Percentiles rank a stretch among this genome's conserved stretches.
Conservation (phyloP, 1,139 yeast species). For the Hyphopichia burtonii region DNA sequence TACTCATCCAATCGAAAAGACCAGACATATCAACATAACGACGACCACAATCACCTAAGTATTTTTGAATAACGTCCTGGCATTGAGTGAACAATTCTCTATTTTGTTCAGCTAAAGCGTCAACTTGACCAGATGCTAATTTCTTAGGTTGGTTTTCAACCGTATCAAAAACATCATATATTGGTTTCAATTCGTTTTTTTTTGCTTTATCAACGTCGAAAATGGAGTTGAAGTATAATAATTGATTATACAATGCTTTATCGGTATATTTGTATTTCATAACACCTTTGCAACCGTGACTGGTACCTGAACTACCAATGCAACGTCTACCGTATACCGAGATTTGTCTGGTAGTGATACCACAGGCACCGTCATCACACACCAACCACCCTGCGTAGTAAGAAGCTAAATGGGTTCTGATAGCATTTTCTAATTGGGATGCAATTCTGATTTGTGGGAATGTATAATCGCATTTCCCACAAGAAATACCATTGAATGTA, state of each 20-base stretch:
- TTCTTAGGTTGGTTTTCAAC: constrained; percentile 34
- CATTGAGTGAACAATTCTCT: constrained; percentile 58
- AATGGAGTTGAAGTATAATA: constrained; percentile 72
- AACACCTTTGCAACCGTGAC: constrained; percentile 77
- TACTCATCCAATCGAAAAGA: constrained; percentile 61
- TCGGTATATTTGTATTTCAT: constrained; percentile 79
- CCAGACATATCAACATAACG: constrained; percentile 86
- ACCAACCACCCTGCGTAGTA: constrained; percentile 85
- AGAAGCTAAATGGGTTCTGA: constrained; percentile 66
- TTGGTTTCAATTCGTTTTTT: constrained; percentile 51
- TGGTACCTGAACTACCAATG: constrained; percentile 60
- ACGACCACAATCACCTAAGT: constrained; percentile 82
- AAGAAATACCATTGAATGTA: constrained; percentile 68
- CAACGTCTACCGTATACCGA: constrained; percentile 90
- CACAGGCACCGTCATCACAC: constrained; percentile 88
- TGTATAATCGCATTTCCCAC: constrained; percentile 55
- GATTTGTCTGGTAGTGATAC: constrained; percentile 75
- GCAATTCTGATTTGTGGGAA: constrained; percentile 58
- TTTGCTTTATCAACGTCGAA: constrained; percentile 85
- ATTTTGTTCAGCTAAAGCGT: constrained; percentile 80
- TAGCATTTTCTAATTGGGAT: constrained; percentile 68
- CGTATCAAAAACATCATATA: constrained; percentile 25
- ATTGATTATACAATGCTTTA: constrained; percentile 80
- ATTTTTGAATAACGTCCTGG: constrained; percentile 67
- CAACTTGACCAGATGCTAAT: constrained; percentile 57